Base-by-base conservation (phyloP, 2,329 filamentous ascomycete genomes). In the Dothideomycetidae sp. region DNA sequence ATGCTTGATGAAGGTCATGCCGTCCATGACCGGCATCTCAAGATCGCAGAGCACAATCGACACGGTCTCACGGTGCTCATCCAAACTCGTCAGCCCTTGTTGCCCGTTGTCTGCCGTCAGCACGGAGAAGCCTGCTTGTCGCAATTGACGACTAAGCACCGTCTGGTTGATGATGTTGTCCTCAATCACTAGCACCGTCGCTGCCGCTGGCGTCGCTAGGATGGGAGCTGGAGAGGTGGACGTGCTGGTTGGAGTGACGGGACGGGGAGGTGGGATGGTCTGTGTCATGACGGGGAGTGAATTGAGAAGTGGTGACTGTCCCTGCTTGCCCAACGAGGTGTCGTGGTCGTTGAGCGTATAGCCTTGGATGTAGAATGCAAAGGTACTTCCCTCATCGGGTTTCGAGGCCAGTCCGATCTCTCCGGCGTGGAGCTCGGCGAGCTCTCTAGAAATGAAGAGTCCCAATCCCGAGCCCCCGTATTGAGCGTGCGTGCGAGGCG, bases 21-120 rank as follows among this genome's bases (percentile, higher is more conserved):
- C 81, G 48, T 86, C 78, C 79, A 85, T 84, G 29, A 84, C 68
- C 1, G 81, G 81, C 81, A 86, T 86, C 50, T 85, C 80, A 33
- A 84, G 65, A 51, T 86, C 81, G 80, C 86, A 84, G 4, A 86
- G 57, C 10, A 86, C 75, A 32, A 84, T 49, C 21, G 34, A 33
- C 10, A 44, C 21, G 32, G 36, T 31, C 9, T 21, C n/a, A 13
- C 36, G 30, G n/a, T n/a, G n/a, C n/a, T n/a, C n/a, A n/a, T n/a
- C n/a, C 4, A 38, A 10, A n/a, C 29, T 29, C 10, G 29, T 43
- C 13, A 54, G 40, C 3, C 49, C 50, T 41, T 52, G 50, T 19
- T 46, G 33, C 3, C 51, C 51, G 36, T 54, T 43, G 3, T 43
- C 39, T 9, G 50, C 50, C 3, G 48, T 44, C 9, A 36, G 31